phyloP scores from a whole-genome alignment of 306 rosid species.

The Cucurbita argyrosperma region DNA sequence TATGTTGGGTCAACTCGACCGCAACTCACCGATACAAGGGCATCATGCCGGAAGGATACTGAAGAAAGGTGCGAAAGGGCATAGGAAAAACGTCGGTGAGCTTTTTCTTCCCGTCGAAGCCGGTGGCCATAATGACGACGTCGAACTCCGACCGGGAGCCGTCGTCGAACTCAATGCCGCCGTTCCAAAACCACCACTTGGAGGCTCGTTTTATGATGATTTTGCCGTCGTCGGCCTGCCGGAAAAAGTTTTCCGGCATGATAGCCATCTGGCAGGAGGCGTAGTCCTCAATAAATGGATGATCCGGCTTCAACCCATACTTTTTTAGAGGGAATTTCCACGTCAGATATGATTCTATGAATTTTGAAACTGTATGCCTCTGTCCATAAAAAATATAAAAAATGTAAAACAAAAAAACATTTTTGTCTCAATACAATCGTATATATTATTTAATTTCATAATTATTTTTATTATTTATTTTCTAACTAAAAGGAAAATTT shows the following conservation, averaged over 20 bases:
- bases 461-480: too few relatives aligned
- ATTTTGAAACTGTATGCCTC: slow-evolving; percentile 42
- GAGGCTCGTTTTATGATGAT: slow-evolving; percentile 27
- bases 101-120: slow-evolving; percentile 47
- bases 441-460: too few relatives aligned
- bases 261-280: slow-evolving; percentile 73
- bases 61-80: slow-evolving; percentile 27
- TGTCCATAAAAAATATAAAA: neutral
- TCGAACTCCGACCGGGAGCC: slow-evolving; percentile 36
- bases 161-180: slow-evolving; percentile 50
- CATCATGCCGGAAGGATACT: slow-evolving; percentile 36
- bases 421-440: too few relatives aligned
- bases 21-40: slow-evolving; percentile 32
- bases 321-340: slow-evolving; percentile 49
- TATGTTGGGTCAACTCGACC: neutral
- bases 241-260: slow-evolving; percentile 43
- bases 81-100: slow-evolving; percentile 31
- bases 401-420: too few relatives aligned
- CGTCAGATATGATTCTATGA: slow-evolving; percentile 43
- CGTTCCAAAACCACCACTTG: slow-evolving; percentile 44
- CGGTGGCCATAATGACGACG: slow-evolving; percentile 49
- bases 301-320: slow-evolving; percentile 49
- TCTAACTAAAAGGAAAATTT: too few relatives aligned
- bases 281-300: slow-evolving; percentile 53
- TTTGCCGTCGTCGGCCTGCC: slow-evolving; percentile 41